Base-by-base conservation (phyloP, 805 yeast species). In the Candida loeiensis region DNA sequence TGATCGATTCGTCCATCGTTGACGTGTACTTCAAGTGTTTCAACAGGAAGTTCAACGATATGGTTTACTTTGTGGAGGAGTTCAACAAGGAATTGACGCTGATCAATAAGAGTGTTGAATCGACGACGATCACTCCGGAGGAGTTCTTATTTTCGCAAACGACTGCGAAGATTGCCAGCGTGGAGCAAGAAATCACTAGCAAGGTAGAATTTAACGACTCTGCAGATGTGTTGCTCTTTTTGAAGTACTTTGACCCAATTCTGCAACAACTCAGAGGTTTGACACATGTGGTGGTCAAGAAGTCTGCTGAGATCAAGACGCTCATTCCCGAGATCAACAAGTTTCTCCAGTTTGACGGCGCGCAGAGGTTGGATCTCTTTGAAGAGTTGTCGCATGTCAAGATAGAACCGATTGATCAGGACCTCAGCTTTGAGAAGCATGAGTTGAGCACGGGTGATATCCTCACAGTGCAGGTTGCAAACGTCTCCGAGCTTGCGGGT, bases 381-480 rank as follows among this genome's bases (percentile, higher is more conserved):
- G 95, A 85, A 57, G 95, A 85, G 50, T 58, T 82, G 17, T 75
- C 78, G 27, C 76, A 78, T 2, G 65, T 64, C 4, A 70, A 73
- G 25, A 68, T 82, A 27, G 79, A 78, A 17, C 51, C 53, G 9
- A 44, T 81, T 29, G 71, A 61, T 33, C 52, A 56, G 6, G 43
- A 48, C n/a, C 49, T 50, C 24, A 66, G 79, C 1, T 76, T 77
- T 52, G 76, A 73, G 47, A 73, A 76, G 43, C 63, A 73, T 27
- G 93, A 85, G 48, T 54, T 85, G 14, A 67, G 71, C 4, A 75
- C 72, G 42, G 95, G 95, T 50, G 95, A 85, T 54, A 82, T 85
- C 12, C 55, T 85, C 19, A 61, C 62, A 6, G 56, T 65, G 9
- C 68, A 66, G 40, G 47, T 57, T 15, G 6, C 47, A 61, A 2